Evolutionary conservation across 1,284 basidiomycete species (phyloP).

Genomic region (Termitomyces sp.): DNA sequence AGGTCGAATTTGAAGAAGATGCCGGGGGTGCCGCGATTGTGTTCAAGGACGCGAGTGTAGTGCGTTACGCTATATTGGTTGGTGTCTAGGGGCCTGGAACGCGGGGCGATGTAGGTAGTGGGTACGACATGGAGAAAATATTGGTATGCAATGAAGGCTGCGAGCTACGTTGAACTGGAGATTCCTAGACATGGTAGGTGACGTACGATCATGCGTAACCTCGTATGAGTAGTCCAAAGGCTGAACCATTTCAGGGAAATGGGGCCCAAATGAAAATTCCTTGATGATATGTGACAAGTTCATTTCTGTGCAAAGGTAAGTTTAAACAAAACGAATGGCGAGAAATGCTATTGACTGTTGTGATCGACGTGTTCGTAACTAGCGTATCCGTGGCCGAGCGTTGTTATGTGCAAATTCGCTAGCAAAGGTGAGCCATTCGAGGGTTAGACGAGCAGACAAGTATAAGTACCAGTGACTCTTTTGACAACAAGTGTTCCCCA

Average conservation of each 20-base stretch:
- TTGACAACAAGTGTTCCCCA: slow-evolving; percentile 85
- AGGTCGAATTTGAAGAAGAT: slow-evolving; percentile 98
- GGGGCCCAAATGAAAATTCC: slow-evolving; percentile 95
- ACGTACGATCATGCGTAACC: slow-evolving; percentile 73
- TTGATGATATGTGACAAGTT: slow-evolving; percentile 95
- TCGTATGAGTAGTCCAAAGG: slow-evolving; percentile 92
- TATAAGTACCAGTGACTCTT: slow-evolving; percentile 72
- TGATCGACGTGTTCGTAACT: slow-evolving; percentile 88
- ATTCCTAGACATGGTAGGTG: neutral
- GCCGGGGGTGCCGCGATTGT: slow-evolving; percentile 80
- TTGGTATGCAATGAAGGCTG: slow-evolving; percentile 93
- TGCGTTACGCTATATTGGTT: slow-evolving; percentile 96
- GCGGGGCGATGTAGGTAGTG: slow-evolving; percentile 82
- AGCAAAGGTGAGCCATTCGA: neutral
- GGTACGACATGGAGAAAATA: slow-evolving; percentile 96
- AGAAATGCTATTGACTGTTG: slow-evolving; percentile 43
- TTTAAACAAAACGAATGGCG: neutral
- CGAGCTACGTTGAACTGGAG: neutral
- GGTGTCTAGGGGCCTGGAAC: slow-evolving; percentile 62
- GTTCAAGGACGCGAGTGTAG: slow-evolving; percentile 75
- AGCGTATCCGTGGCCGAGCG: slow-evolving; percentile 90
- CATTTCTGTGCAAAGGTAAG: slow-evolving; percentile 60
- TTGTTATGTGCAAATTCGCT: slow-evolving; percentile 88
- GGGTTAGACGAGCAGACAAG: neutral
- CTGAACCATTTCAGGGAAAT: slow-evolving; percentile 94